A percentile compares a stretch with the other conserved stretches of the same genome.
phyloP scores from a whole-genome alignment of 1,284 basidiomycete genomes.

The Coriolopsis trogii region DNA sequence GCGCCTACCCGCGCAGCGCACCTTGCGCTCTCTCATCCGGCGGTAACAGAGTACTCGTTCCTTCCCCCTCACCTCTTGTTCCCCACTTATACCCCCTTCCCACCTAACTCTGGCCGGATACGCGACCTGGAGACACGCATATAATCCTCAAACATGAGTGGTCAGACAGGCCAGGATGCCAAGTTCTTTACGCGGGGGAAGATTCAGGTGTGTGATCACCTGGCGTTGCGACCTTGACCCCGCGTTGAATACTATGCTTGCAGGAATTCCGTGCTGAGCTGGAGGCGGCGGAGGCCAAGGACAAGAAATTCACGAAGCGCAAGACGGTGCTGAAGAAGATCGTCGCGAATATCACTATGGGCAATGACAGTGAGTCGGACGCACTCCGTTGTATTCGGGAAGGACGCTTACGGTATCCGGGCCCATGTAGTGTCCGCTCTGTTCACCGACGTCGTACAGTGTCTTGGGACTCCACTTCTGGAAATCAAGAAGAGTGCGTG shows the following conservation, averaged over 20 bases:
- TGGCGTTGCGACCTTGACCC: not conserved
- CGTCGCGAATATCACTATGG: constrained; percentile 95
- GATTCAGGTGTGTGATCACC: constrained; percentile 71
- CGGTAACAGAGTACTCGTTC: too few species aligned
- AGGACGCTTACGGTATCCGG: constrained; percentile 11
- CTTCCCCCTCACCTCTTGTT: too few species aligned
- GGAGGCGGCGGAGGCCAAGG: constrained; percentile 86
- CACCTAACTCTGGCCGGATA: not conserved
- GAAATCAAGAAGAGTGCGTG: constrained; percentile 98
- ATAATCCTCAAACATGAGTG: constrained; percentile 45
- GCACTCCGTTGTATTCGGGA: not conserved
- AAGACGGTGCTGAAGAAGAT: constrained; percentile 95
- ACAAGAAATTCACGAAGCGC: constrained; percentile 91
- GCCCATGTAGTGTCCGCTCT: constrained; percentile 82
- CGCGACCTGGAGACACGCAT: not conserved
- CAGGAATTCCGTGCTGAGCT: constrained; percentile 88
- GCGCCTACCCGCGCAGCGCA: constrained; percentile 10
- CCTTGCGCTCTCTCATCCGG: constrained; percentile 7
- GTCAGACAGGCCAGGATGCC: constrained; percentile 77
- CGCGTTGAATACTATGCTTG: constrained; percentile 20
- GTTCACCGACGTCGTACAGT: constrained; percentile 89
- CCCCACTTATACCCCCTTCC: constrained; percentile 14
- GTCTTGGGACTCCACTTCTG: constrained; percentile 84
- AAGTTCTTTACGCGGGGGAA: constrained; percentile 92
- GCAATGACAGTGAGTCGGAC: constrained; percentile 79